Conservation (phyloP, 805 yeast genomes). For the Pichia eremophila region DNA sequence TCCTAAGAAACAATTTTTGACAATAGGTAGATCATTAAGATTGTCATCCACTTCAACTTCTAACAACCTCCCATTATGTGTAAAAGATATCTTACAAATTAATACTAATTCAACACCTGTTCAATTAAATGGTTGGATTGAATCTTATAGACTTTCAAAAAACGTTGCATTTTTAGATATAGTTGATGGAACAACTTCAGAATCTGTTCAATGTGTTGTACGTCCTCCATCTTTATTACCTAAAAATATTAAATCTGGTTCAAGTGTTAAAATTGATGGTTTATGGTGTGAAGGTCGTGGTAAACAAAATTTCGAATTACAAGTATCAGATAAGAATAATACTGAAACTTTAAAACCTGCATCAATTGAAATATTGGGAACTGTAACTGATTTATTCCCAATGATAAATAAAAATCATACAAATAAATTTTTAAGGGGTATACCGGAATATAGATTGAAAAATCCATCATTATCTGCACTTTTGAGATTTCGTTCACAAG, state of each 20-base stretch:
- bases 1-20: neutral
- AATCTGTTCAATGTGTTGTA: constrained; percentile 48
- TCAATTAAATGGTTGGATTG: constrained; percentile 64
- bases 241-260: constrained; percentile 30
- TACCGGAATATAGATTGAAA: constrained; percentile 75
- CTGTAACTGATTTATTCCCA: constrained; percentile 58
- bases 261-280: constrained; percentile 23
- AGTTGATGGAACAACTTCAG: constrained; percentile 61
- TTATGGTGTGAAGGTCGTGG: constrained; percentile 38
- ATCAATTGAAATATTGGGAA: constrained; percentile 44
- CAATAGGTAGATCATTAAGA: neutral
- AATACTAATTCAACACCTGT: constrained; percentile 24
- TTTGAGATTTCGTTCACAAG: constrained; percentile 60
- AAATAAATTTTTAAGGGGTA: constrained; percentile 52
- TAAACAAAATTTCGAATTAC: constrained; percentile 44
- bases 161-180: constrained; percentile 73
- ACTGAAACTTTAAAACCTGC: neutral
- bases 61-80: constrained; percentile 15
- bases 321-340: constrained; percentile 24
- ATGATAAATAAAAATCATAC: constrained; percentile 74
- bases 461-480: constrained; percentile 57
- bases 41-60: neutral
- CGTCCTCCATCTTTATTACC: constrained; percentile 28
- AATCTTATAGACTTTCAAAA: constrained; percentile 62
- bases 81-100: constrained; percentile 29